These are phyloP conservation scores for Panicum miliaceum DNA, from an alignment of 176 grass and related monocot species.

Conservation along the genomic window DNA sequence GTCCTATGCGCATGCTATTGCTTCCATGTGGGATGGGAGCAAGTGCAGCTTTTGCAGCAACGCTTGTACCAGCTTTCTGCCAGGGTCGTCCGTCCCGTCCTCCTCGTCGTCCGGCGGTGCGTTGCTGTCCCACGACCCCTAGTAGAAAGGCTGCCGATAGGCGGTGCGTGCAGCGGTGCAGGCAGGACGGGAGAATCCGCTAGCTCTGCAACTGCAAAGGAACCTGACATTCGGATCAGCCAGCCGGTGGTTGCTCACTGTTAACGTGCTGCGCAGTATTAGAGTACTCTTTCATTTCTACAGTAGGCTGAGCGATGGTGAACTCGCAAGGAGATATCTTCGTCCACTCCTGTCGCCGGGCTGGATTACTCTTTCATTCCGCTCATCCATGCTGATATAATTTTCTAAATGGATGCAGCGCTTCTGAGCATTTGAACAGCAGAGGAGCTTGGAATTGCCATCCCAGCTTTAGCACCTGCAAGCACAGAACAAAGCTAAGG, in stretches of 20 bases:
- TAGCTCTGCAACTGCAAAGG: not conserved
- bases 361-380: too few species aligned
- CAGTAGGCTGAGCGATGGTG: too few species aligned
- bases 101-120: not conserved
- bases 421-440: too few species aligned
- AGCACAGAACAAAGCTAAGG: too few species aligned
- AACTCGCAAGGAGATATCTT: too few species aligned
- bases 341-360: too few species aligned
- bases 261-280: not conserved
- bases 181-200: slow-evolving; percentile 14
- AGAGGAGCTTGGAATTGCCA: too few species aligned
- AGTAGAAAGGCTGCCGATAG: not conserved
- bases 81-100: not conserved
- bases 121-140: slow-evolving; percentile 18
- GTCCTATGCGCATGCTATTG: not conserved
- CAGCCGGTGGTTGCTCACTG: not conserved
- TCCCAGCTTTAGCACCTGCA: too few species aligned
- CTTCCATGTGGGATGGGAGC: not conserved
- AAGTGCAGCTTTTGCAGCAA: not conserved
- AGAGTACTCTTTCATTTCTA: too few species aligned
- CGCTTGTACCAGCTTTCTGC: not conserved
- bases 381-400: too few species aligned
- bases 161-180: not conserved
- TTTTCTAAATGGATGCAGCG: too few species aligned
- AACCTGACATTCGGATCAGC: slow-evolving; percentile 22